Percentiles rank a stretch among this genome's conserved stretches.
These are phyloP conservation scores for Ramaria sp. DNA, from an alignment of 768 basidiomycete species.

Conservation along the genomic window DNA sequence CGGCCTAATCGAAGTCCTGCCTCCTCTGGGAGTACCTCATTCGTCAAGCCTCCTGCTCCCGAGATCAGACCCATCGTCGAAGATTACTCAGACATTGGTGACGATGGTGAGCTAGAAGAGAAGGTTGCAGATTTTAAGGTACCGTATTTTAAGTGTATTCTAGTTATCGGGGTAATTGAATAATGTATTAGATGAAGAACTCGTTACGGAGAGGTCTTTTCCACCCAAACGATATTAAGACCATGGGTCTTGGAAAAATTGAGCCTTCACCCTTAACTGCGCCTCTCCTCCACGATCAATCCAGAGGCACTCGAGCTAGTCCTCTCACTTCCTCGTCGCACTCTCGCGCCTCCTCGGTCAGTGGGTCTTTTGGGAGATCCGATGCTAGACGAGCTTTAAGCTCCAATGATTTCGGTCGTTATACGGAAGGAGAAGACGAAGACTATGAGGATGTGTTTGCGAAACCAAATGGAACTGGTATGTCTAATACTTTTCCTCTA, in stretches of 20 bases:
- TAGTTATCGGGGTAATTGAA: not conserved
- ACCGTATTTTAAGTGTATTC: slow-evolving; percentile 10
- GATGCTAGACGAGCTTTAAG: slow-evolving; percentile 46
- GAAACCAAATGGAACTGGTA: slow-evolving; percentile 57
- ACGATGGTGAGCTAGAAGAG: slow-evolving; percentile 54
- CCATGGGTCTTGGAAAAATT: slow-evolving; percentile 36
- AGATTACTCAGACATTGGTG: slow-evolving; percentile 85
- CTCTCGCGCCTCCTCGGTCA: slow-evolving; percentile 50
- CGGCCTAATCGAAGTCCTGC: slow-evolving; percentile 60
- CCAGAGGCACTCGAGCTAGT: slow-evolving; percentile 45
- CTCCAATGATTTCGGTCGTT: slow-evolving; percentile 68
- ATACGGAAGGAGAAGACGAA: slow-evolving; percentile 79
- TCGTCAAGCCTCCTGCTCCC: slow-evolving; percentile 45
- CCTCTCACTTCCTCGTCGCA: slow-evolving; percentile 34
- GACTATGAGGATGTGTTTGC: slow-evolving; percentile 96
- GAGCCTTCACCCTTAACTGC: slow-evolving; percentile 46
- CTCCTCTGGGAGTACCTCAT: slow-evolving; percentile 27
- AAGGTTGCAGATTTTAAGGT: slow-evolving; percentile 85
- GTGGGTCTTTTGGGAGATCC: slow-evolving; percentile 53
- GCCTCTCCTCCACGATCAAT: slow-evolving; percentile 45
- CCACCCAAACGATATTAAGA: slow-evolving; percentile 85
- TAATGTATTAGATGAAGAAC: slow-evolving; percentile 46
- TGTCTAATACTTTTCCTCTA: slow-evolving; percentile 19
- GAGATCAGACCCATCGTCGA: slow-evolving; percentile 66
- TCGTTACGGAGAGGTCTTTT: slow-evolving; percentile 65